These are phyloP conservation scores for Podospora anserina DNA, from an alignment of 495 filamentous ascomycete species.

Conservation along the genomic window DNA sequence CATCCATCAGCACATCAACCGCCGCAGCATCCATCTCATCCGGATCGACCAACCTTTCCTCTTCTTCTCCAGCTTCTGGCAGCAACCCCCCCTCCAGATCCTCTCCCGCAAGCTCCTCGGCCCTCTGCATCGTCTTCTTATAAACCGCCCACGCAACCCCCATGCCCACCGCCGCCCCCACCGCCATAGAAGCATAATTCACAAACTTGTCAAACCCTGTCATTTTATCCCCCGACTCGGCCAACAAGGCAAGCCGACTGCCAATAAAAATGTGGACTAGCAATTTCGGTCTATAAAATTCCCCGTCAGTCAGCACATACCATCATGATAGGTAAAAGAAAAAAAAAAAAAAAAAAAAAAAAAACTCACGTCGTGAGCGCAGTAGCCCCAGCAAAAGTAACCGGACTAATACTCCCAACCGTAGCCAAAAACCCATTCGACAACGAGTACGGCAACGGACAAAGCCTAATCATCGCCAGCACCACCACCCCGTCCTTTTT, in stretches of 20 bases:
- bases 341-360: background rate
- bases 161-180: constrained; percentile 67
- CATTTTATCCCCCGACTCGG: constrained; percentile 62
- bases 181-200: constrained; percentile 73
- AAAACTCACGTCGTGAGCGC: constrained; percentile 50
- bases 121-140: constrained; percentile 75
- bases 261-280: constrained; percentile 93
- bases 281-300: constrained; percentile 63
- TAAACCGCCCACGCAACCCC: constrained; percentile 84
- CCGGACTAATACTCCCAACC: constrained; percentile 77
- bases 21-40: constrained; percentile 42
- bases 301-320: background rate
- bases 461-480: constrained; percentile 87
- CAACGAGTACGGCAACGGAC: constrained; percentile 84
- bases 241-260: constrained; percentile 66
- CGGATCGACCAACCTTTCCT: constrained; percentile 27
- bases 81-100: constrained; percentile 37
- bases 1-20: constrained; percentile 34
- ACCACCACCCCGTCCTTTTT: constrained; percentile 84
- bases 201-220: constrained; percentile 62
- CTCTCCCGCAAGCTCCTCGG: constrained; percentile 67
- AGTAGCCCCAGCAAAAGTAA: constrained; percentile 77
- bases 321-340: background rate
- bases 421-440: constrained; percentile 93
- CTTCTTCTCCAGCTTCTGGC: constrained; percentile 23